Conservation (phyloP, 768 basidiomycete genomes). For the Obba rivulosa region DNA sequence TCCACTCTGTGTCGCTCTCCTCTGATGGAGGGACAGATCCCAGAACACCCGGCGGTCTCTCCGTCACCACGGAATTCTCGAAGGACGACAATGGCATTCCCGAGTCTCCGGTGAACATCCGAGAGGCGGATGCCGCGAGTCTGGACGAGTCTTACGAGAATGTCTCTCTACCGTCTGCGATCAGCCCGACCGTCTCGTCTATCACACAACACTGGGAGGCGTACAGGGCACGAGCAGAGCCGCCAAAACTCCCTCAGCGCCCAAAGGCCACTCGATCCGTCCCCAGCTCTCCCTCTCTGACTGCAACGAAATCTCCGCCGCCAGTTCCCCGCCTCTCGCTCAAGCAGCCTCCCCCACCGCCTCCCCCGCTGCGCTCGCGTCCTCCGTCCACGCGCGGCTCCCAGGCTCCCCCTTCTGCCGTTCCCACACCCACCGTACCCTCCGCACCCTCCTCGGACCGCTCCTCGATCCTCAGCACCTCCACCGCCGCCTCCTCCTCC, state of each 20-base stretch:
- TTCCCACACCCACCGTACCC: background rate
- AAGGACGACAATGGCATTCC: constrained; percentile 27
- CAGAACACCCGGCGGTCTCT: background rate
- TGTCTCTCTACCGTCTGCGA: constrained; percentile 48
- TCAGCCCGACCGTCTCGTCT: constrained; percentile 46
- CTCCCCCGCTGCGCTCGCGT: constrained; percentile 14
- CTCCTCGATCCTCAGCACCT: constrained; percentile 53
- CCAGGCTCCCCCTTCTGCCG: constrained; percentile 25
- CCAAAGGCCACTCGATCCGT: constrained; percentile 14
- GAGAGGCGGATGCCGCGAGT: constrained; percentile 47
- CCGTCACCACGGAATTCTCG: constrained; percentile 24
- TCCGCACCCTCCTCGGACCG: constrained; percentile 46
- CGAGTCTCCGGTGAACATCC: constrained; percentile 5
- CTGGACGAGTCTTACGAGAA: constrained; percentile 73
- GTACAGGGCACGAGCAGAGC: constrained; percentile 17
- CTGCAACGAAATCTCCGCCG: constrained; percentile 7
- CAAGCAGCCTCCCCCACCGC: constrained; percentile 20
- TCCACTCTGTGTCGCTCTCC: constrained; percentile 79
- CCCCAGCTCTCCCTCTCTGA: constrained; percentile 5
- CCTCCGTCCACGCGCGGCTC: constrained; percentile 34
- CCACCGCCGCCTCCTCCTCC: constrained; percentile 27
- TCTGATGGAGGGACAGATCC: constrained; percentile 43
- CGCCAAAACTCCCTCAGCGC: constrained; percentile 25
- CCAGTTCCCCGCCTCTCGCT: background rate
- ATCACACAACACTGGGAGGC: constrained; percentile 25